These are phyloP conservation scores for Candida ponderosae DNA, from an alignment of 805 yeast species.

Conservation along the genomic window DNA sequence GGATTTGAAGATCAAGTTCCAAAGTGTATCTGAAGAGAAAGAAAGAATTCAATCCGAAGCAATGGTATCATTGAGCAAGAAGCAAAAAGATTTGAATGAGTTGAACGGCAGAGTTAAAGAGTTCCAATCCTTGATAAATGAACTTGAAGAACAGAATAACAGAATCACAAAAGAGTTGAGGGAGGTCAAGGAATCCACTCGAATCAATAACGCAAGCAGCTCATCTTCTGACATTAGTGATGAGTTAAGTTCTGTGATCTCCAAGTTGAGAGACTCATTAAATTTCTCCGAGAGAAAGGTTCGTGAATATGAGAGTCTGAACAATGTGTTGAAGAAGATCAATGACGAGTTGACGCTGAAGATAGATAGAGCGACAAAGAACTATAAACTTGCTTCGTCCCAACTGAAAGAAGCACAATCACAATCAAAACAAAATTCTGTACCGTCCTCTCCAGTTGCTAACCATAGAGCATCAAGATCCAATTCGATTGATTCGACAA, in stretches of 20 bases:
- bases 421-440: slow-evolving; percentile 7
- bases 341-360: slow-evolving; percentile 66
- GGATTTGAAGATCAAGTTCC: slow-evolving; percentile 49
- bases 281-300: slow-evolving; percentile 40
- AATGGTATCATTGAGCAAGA: slow-evolving; percentile 40
- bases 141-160: slow-evolving; percentile 23
- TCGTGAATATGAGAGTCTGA: slow-evolving; percentile 48
- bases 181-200: slow-evolving; percentile 15
- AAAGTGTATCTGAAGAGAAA: slow-evolving; percentile 50
- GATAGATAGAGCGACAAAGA: slow-evolving; percentile 60
- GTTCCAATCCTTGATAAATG: slow-evolving; percentile 27
- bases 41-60: slow-evolving; percentile 48
- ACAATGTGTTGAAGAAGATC: slow-evolving; percentile 44
- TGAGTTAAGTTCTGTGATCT: slow-evolving; percentile 24
- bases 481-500: slow-evolving; percentile 20
- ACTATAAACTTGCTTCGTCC: slow-evolving; percentile 54
- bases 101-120: slow-evolving; percentile 34
- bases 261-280: slow-evolving; percentile 46
- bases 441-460: slow-evolving; percentile 13
- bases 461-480: slow-evolving; percentile 23
- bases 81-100: slow-evolving; percentile 63
- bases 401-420: slow-evolving; percentile 45
- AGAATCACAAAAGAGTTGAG: slow-evolving; percentile 23
- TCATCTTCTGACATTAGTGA: slow-evolving; percentile 20
- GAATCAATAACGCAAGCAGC: slow-evolving; percentile 19